Conservation (phyloP, 345 rosid species). For the Lepidium didymum region DNA sequence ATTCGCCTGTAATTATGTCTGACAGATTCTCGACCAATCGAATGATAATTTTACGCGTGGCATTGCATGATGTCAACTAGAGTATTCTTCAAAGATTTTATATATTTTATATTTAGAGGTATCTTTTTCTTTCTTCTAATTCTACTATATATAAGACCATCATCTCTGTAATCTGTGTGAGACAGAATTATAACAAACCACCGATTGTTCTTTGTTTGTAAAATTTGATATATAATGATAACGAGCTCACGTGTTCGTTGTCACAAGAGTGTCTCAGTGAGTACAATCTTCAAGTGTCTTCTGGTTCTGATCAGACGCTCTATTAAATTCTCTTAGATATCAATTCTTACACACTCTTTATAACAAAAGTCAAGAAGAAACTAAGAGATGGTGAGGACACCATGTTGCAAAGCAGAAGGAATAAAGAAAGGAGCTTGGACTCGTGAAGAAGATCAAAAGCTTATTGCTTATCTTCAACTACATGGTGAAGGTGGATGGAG, state of each 20-base stretch:
- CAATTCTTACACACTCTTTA: neutral
- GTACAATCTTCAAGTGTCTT: conserved; percentile 25
- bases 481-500: conserved; percentile 46
- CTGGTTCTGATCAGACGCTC: conserved; percentile 29
- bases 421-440: conserved; percentile 46
- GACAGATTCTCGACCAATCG: neutral
- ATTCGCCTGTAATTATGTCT: neutral
- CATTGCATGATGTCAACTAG: neutral
- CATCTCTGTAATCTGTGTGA: neutral
- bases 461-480: conserved; percentile 22
- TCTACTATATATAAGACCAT: conserved; percentile 15
- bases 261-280: conserved; percentile 24
- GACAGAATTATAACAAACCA: neutral
- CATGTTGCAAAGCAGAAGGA: conserved; percentile 30
- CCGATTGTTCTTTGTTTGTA: neutral
- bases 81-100: neutral
- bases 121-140: neutral
- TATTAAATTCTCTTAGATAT: conserved; percentile 12
- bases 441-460: conserved; percentile 37
- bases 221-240: neutral
- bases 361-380: neutral
- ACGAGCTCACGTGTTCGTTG: conserved; percentile 13
- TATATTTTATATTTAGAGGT: neutral
- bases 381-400: conserved; percentile 32
- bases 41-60: neutral